Base-by-base conservation (phyloP, 75 land plant species). In the Larix kaempferi region DNA sequence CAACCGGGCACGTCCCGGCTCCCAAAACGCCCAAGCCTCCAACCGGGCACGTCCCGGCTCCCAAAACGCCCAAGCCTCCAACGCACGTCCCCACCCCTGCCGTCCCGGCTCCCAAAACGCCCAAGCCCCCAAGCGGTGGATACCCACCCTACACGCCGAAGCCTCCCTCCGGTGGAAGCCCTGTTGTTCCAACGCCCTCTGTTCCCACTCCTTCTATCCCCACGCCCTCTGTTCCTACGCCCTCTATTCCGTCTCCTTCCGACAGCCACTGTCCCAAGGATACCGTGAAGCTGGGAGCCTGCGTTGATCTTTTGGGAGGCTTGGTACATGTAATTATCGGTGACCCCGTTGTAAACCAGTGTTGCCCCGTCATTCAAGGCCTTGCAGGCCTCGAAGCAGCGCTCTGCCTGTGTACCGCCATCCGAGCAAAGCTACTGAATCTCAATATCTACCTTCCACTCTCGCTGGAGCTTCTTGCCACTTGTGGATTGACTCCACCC, bases 351-450 rank as follows among this genome's bases (percentile, higher is more conserved):
- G 35, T 26, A 15, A 29, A 54, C 29, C 4, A 29, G 21, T 83
- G 84, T 77, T 83, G 84, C 52, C 84, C 84, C 1, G 2, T 83
- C 35, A 63, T 83, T 19, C 29, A 67, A 22, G 84, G 84, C 19
- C 74, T 83, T 27, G 77, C 79, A 22, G 84, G 57, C 55, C 56
- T 75, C 19, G 84, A 83, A 17, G 77, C 81, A 12, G 80, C 81
- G 2, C 78, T 83, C 10, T 82, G 83, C 67, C 58, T 82, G 33
- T 82, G 83, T 74, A 82, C 83, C 57, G 60, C 79, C 65, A 82
- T 83, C 60, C 79, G 79, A 78, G 57, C 73, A 37, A 83, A 83
- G 81, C 74, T 83, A 3, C 84, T 83, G 19, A 83, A 79, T 56
- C 44, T 83, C 74, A 79, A 83, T 10, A 49, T 83, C 74, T 49